Evolutionary conservation across 179 eudicot species (phyloP), one percentile per base, ranked within the genome.

Genomic region (Spinacia oleracea): DNA sequence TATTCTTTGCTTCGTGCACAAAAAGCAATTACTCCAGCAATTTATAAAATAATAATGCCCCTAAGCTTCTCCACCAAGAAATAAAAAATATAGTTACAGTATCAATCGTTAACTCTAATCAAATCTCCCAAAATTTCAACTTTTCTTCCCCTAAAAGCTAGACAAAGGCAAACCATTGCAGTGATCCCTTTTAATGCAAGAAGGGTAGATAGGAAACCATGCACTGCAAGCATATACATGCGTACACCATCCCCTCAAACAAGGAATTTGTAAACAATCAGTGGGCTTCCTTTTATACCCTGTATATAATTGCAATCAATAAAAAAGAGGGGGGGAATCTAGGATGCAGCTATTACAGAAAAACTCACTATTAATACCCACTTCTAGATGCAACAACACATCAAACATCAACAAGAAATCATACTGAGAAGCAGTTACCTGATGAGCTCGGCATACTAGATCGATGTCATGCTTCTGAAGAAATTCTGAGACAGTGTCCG

Each of bases 381-480:
- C 59, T 14, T 35, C 56, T 46, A 16, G 18, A 27, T 14, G 53
- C 5, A 29, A 51, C 20, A 0, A 2, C 8, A 23, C 10, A 53
- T 20, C 23, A 45, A 14, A 4, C 42, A 58, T 16, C 31, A 69
- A 14, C 18, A 35, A 25, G 3, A 40, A 16, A 58, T 32, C 58
- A 63, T 23, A 64, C 46, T 29, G 50, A 70, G 21, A 23, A 73
- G 16, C 67, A 10, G 55, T 83, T 84, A 91, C 96, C 91, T 91
- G 96, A 80, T 91, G 96, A 70, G 96, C 96, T 66, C 93, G 87
- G 74, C 96, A 91, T 51, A 91, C 73, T 27, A 91, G 89, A 80
- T 91, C 96, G 40, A 91, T 84, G 81, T 91, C 90, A 74, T 87
- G 96, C 71, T 88, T 91, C 89, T 88, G 83, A 63, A 91, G 93